Conservation (phyloP, 2,329 filamentous ascomycete species). For the Ascochyta clinopodiicola region DNA sequence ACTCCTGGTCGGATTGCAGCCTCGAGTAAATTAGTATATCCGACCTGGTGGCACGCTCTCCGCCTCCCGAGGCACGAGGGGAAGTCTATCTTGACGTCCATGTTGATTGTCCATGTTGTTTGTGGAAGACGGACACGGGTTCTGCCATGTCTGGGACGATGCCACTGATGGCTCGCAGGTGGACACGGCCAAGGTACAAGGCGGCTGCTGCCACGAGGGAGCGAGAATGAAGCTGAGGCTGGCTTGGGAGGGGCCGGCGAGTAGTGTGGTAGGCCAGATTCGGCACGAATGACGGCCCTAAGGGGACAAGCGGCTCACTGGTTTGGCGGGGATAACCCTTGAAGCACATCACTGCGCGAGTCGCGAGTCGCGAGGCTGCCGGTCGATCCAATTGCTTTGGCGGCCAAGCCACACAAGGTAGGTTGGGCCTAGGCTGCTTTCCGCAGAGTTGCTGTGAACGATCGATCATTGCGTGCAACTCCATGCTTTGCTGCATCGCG, state of each 20-base stretch:
- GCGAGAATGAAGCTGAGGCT: constrained; percentile 3
- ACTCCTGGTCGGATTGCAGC: constrained; percentile 10
- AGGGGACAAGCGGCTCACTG: neutral
- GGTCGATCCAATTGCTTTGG: constrained; percentile 19
- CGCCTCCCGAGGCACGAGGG: constrained; percentile 10
- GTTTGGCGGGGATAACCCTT: constrained; percentile 9
- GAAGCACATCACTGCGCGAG: constrained; percentile 16
- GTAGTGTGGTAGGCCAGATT: neutral
- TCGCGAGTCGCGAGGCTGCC: constrained; percentile 11
- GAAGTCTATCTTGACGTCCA: constrained; percentile 11
- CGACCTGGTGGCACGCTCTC: constrained; percentile 15
- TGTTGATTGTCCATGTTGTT: neutral
- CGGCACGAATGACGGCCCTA: constrained; percentile 6
- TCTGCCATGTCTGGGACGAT: neutral
- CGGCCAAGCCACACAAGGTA: constrained; percentile 2
- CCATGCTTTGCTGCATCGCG: neutral
- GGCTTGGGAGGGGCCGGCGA: constrained; percentile 12
- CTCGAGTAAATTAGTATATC: constrained; percentile 11
- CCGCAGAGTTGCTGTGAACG: neutral
- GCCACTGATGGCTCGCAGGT: neutral
- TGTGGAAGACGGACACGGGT: neutral
- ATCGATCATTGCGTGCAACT: neutral
- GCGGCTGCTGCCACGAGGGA: constrained; percentile 9
- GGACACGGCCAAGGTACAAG: neutral
- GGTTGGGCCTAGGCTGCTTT: neutral